Evolutionary conservation across 2,329 filamentous ascomycete species (phyloP).

Genomic region (Sphaerulina vaccinii): DNA sequence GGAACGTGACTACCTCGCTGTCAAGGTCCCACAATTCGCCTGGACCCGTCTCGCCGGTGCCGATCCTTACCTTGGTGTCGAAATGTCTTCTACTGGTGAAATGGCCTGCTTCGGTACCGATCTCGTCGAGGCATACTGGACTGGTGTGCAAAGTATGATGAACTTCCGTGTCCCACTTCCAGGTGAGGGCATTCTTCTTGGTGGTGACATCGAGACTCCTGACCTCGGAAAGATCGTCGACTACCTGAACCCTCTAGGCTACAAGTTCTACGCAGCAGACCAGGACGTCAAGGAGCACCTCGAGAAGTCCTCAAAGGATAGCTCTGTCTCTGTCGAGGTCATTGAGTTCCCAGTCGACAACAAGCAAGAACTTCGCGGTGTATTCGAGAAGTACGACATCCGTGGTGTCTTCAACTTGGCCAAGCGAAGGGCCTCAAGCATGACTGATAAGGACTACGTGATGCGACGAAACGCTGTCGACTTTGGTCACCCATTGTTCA

Average conservation of each 20-base stretch:
- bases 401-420: conserved; percentile 94
- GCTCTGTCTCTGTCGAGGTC: conserved; percentile 71
- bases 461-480: conserved; percentile 95
- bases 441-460: conserved; percentile 92
- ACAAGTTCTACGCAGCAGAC: conserved; percentile 89
- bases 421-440: conserved; percentile 75
- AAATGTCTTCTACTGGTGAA: conserved; percentile 96
- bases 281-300: conserved; percentile 78
- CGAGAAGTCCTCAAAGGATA: conserved; percentile 65
- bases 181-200: conserved; percentile 92
- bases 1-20: conserved; percentile 89
- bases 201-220: conserved; percentile 73
- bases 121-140: conserved; percentile 95
- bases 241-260: conserved; percentile 83
- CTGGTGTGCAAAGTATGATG: conserved; percentile 93
- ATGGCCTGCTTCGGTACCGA: conserved; percentile 98
- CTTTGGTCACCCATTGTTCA: conserved; percentile 95
- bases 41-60: conserved; percentile 98
- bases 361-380: conserved; percentile 89
- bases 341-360: conserved; percentile 97
- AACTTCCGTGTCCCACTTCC: conserved; percentile 97
- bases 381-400: conserved; percentile 97
- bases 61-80: conserved; percentile 94
- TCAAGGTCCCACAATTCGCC: conserved; percentile 98
- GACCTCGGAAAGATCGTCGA: conserved; percentile 77